These are phyloP conservation scores for Kluyveromyces wickerhamii DNA, from an alignment of 805 yeast genomes.

Conservation along the genomic window DNA sequence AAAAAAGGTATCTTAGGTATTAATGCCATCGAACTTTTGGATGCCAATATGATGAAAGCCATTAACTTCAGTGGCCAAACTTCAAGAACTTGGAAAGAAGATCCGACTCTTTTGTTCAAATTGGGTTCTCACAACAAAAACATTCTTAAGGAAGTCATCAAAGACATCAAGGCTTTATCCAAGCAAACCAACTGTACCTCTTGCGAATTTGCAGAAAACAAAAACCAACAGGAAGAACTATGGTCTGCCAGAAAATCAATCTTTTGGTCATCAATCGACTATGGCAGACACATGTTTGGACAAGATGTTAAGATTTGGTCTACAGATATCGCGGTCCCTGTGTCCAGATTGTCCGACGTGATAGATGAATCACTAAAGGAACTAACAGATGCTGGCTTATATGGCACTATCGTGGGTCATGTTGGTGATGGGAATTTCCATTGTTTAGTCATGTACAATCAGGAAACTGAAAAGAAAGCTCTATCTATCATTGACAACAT, in stretches of 20 bases:
- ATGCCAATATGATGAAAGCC: conserved; percentile 61
- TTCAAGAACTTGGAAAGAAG: conserved; percentile 48
- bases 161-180: conserved; percentile 38
- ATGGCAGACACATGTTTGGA: conserved; percentile 42
- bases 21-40: conserved; percentile 73
- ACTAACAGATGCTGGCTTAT: conserved; percentile 46
- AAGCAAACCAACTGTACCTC: conserved; percentile 37
- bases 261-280: conserved; percentile 58
- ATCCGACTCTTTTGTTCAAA: conserved; percentile 69
- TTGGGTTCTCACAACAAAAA: conserved; percentile 52
- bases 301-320: conserved; percentile 71
- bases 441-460: conserved; percentile 56
- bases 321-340: conserved; percentile 86
- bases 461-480: conserved; percentile 42
- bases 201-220: conserved; percentile 55
- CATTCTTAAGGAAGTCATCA: conserved; percentile 44
- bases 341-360: conserved; percentile 54
- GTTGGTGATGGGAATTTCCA: conserved; percentile 92
- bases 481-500: conserved; percentile 56
- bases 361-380: conserved; percentile 57
- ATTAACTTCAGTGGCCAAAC: conserved; percentile 58
- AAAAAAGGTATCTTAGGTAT: conserved; percentile 61
- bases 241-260: conserved; percentile 82
- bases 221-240: conserved; percentile 62
- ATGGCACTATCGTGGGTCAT: conserved; percentile 73